phyloP scores from a whole-genome alignment of 1,284 basidiomycete genomes.

The Ganoderma boninense region DNA sequence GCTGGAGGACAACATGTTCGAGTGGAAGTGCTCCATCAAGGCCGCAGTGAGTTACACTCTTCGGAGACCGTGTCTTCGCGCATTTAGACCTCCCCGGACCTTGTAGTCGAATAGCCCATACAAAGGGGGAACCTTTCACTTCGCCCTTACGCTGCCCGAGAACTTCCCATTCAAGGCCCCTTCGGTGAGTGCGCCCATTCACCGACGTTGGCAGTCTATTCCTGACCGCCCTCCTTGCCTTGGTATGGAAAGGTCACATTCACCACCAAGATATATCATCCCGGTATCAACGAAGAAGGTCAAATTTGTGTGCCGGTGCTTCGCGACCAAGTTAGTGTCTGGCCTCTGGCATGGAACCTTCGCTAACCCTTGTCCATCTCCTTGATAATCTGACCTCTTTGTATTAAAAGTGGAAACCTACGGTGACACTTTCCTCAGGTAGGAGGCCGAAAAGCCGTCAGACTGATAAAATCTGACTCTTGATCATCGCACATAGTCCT shows the following conservation, averaged over 20 bases:
- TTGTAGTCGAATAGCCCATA: conserved; percentile 81
- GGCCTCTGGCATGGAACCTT: neutral
- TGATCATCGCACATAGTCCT: conserved; percentile 62
- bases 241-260: conserved; percentile 72
- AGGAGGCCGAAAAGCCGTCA: conserved; percentile 10
- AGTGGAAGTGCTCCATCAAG: conserved; percentile 83
- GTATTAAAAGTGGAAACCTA: conserved; percentile 84
- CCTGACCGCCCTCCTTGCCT: neutral
- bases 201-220: neutral
- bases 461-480: neutral
- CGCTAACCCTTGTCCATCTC: neutral
- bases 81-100: neutral
- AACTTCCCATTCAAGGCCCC: conserved; percentile 94
- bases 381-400: neutral
- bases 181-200: conserved; percentile 54
- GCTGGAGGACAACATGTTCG: conserved; percentile 77
- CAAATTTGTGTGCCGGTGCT: conserved; percentile 83
- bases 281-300: conserved; percentile 92
- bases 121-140: conserved; percentile 83
- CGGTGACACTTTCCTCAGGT: conserved; percentile 81
- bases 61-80: neutral
- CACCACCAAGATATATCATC: conserved; percentile 91
- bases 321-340: conserved; percentile 76
- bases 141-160: conserved; percentile 73
- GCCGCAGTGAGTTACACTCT: conserved; percentile 66